Base-by-base conservation (phyloP, 164 flowering plant species). In the Vitis riparia region DNA sequence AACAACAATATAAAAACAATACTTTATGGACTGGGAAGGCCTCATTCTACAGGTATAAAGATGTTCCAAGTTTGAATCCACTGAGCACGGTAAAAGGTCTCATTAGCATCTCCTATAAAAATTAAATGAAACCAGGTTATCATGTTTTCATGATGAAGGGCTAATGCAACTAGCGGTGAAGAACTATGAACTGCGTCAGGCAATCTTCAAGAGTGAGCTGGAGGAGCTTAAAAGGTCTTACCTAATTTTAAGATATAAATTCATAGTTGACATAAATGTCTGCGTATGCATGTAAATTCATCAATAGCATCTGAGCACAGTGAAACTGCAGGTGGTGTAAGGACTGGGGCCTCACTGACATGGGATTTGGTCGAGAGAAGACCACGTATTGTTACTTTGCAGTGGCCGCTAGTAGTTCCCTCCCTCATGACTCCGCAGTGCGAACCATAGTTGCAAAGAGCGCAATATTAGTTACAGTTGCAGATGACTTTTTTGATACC, bases 401-500 rank as follows among this genome's bases (percentile, higher is more conserved):
- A 10, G 23, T 44, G 37, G 51, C 65, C 8, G 65, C 65, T 15
- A 14, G 51, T 50, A 2, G 51, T n/a, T 2, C 23, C 9, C 19
- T 68, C 9, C 78, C 78, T 23, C 11, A n/a, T 29, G 19, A 68
- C 72, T 77, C 78, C 2, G 50, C 55, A 14, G 11, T 51, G 3
- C 49, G 83, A 62, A 16, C 53, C 47, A 8, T 69, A 11, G 30
- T 44, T 2, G 73, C 83, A 65, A 80, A 77, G 68, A 51, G 71
- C 60, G 74, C 74, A 0, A 53, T 71, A 8, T 15, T 74, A 5
- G 51, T 80, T 19, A 77, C 78, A 11, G 78, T 80, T 55, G 71
- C 76, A 8, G 83, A 80, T 70, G 83, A 77, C 55, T 80, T 71
- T 65, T 80, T 65, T 60, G 44, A 23, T 32, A 7, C 44, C 6